phyloP scores from a whole-genome alignment of 2,329 filamentous ascomycete species.

The Fusarium anthophilum region DNA sequence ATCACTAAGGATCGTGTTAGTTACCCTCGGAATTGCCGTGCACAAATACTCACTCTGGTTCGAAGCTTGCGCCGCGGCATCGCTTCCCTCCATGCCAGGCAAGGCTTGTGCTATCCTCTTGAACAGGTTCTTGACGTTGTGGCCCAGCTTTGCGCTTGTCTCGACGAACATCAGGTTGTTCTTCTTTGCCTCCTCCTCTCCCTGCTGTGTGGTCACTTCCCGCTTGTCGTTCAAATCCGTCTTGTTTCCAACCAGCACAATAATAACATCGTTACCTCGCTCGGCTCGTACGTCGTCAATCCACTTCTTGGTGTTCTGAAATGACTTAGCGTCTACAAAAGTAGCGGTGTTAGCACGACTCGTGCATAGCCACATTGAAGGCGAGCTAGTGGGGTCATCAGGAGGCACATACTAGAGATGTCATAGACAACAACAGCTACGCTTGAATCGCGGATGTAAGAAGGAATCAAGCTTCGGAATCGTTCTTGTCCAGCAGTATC shows the following conservation, averaged over 20 bases:
- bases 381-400: slow-evolving; percentile 34
- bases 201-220: slow-evolving; percentile 94
- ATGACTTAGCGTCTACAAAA: slow-evolving; percentile 82
- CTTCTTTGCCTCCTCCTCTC: slow-evolving; percentile 97
- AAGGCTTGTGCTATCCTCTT: slow-evolving; percentile 97
- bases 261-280: slow-evolving; percentile 97
- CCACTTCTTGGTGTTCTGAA: slow-evolving; percentile 99
- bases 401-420: slow-evolving; percentile 76
- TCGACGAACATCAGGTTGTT: slow-evolving; percentile 99
- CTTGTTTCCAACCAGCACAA: slow-evolving; percentile 98
- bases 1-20: slow-evolving; percentile 71
- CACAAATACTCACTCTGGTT: slow-evolving; percentile 75
- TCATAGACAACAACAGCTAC: slow-evolving; percentile 99
- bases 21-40: not conserved
- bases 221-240: slow-evolving; percentile 98
- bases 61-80: slow-evolving; percentile 75
- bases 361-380: slow-evolving; percentile 15
- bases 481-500: slow-evolving; percentile 98
- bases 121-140: slow-evolving; percentile 98
- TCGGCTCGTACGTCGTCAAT: slow-evolving; percentile 98
- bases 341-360: slow-evolving; percentile 32
- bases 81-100: slow-evolving; percentile 95
- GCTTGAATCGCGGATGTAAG: slow-evolving; percentile 97
- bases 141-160: slow-evolving; percentile 95
- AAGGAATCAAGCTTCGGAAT: slow-evolving; percentile 96